Percentiles rank a stretch among this genome's conserved stretches.
Evolutionary conservation across 495 filamentous ascomycete genomes (phyloP).

Genomic region (Elaphomyces granulatus): DNA sequence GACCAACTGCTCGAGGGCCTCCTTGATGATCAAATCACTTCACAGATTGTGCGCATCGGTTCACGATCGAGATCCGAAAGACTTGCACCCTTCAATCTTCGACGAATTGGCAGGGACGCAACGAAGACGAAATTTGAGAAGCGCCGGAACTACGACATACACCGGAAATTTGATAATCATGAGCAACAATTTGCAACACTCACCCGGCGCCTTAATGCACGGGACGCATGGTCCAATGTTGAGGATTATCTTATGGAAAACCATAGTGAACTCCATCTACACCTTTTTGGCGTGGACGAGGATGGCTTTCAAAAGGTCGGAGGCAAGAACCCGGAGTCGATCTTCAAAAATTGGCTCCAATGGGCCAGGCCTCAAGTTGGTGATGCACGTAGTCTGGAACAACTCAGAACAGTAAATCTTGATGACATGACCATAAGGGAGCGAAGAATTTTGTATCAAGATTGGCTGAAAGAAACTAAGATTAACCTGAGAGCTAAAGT

Average conservation of each 20-base stretch:
- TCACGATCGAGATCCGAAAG: conserved; percentile 47
- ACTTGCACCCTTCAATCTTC: conserved; percentile 13
- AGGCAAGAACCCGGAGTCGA: conserved; percentile 15
- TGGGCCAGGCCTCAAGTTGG: conserved; percentile 3
- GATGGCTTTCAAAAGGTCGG: conserved; percentile 16
- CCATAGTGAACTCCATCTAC: conserved; percentile 9
- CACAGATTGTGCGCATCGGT: conserved; percentile 54
- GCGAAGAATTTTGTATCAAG: conserved; percentile 10
- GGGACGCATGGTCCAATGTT: conserved; percentile 2
- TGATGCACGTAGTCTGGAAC: conserved; percentile 1
- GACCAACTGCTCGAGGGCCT: conserved; percentile 62
- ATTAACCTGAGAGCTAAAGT: too few relatives aligned
- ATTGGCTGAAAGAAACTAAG: neutral
- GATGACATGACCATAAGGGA: conserved; percentile 16
- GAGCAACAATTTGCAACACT: neutral
- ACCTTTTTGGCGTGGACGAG: conserved; percentile 18
- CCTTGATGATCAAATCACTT: conserved; percentile 42
- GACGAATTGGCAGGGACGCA: conserved; percentile 13
- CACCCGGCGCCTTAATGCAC: neutral
- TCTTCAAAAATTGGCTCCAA: conserved; percentile 23
- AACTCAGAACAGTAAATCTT: conserved; percentile 8
- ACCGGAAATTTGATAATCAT: neutral
- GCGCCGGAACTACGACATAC: neutral
- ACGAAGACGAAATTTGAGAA: conserved; percentile 30
- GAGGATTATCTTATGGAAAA: conserved; percentile 6